Conservation (phyloP, 805 yeast genomes). For the Candida ascalaphidarum region DNA sequence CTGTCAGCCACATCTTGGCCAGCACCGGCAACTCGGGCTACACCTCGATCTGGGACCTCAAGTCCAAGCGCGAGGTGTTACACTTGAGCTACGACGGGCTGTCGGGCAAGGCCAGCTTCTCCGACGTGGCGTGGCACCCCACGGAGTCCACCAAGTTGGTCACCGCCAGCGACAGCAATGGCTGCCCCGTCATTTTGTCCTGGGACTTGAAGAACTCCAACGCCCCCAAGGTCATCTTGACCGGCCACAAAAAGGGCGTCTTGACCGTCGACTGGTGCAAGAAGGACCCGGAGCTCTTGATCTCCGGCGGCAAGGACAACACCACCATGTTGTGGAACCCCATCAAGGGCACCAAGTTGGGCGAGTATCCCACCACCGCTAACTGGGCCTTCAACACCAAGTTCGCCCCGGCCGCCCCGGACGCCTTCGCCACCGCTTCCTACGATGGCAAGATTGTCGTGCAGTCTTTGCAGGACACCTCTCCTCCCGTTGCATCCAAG, state of each 20-base stretch:
- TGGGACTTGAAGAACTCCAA: conserved; percentile 95
- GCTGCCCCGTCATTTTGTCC: conserved; percentile 67
- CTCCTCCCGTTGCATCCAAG: conserved; percentile 43
- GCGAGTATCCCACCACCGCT: conserved; percentile 84
- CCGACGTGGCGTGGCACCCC: conserved; percentile 95
- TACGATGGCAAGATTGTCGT: conserved; percentile 76
- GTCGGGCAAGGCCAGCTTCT: conserved; percentile 55
- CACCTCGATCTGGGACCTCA: conserved; percentile 91
- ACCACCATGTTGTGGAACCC: conserved; percentile 90
- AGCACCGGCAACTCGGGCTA: conserved; percentile 79
- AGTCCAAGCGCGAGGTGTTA: conserved; percentile 78
- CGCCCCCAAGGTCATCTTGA: conserved; percentile 71
- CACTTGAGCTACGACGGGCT: conserved; percentile 68
- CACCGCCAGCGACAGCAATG: conserved; percentile 81
- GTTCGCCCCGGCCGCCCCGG: conserved; percentile 86
- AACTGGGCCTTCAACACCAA: conserved; percentile 89
- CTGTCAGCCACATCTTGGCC: conserved; percentile 80
- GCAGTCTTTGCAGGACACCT: conserved; percentile 84
- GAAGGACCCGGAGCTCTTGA: conserved; percentile 66
- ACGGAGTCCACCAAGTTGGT: conserved; percentile 73
- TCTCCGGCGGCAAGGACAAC: conserved; percentile 92
- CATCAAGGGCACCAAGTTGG: conserved; percentile 56
- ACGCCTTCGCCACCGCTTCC: conserved; percentile 79
- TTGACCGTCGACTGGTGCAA: conserved; percentile 90
- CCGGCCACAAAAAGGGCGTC: conserved; percentile 84